A percentile compares a stretch with the other conserved stretches of the same genome.
These are phyloP conservation scores for Vaucheria bursata DNA, from an alignment of 352 stramenopile species.

Conservation along the genomic window DNA sequence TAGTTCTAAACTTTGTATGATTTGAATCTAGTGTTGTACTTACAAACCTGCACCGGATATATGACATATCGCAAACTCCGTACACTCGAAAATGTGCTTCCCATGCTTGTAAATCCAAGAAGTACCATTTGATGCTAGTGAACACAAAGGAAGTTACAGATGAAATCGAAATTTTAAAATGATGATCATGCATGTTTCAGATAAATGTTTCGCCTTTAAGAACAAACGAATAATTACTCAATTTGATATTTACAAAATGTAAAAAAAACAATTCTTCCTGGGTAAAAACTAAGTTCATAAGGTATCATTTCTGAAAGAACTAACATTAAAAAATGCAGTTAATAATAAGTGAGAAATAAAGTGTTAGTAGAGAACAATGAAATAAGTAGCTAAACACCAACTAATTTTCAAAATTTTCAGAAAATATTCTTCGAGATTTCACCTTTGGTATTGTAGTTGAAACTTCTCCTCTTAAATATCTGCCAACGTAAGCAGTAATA, in stretches of 20 bases:
- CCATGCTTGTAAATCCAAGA: slow-evolving; percentile 60
- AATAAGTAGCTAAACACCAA: too few species aligned
- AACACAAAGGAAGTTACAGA: neutral
- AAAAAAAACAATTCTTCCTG: too few species aligned
- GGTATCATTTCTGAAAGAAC: too few species aligned
- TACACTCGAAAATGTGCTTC: slow-evolving; percentile 74
- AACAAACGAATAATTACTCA: too few species aligned
- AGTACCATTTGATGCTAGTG: slow-evolving; percentile 51
- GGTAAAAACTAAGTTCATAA: too few species aligned
- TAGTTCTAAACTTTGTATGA: too few species aligned
- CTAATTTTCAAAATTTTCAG: neutral
- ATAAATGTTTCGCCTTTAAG: too few species aligned
- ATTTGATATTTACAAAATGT: too few species aligned
- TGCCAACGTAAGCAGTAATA: slow-evolving; percentile 60
- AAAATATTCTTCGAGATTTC: neutral
- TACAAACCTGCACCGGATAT: slow-evolving; percentile 51
- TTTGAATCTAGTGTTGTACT: too few species aligned
- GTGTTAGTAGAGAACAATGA: too few species aligned
- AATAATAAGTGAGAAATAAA: too few species aligned
- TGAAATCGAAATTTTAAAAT: neutral
- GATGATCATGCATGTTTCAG: neutral
- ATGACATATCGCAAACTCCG: slow-evolving; percentile 66
- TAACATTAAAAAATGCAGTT: too few species aligned
- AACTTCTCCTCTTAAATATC: slow-evolving; percentile 57
- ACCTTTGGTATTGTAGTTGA: slow-evolving; percentile 26